phyloP scores from a whole-genome alignment of 2,329 filamentous ascomycete species.

The Fusarium sp. region DNA sequence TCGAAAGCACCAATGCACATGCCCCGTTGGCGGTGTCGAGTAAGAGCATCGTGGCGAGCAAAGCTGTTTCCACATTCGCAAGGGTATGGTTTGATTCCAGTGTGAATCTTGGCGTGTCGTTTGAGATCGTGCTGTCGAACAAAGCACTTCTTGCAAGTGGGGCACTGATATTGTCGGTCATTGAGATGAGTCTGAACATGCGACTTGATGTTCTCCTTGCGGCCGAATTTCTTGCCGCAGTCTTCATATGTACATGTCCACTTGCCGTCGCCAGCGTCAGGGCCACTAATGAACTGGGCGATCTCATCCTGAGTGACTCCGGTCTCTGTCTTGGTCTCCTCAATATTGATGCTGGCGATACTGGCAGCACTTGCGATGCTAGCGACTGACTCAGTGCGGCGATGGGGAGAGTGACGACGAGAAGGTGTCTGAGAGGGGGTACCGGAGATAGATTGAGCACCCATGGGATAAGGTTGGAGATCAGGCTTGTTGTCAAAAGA shows the following conservation, averaged over 20 bases:
- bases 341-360: constrained; percentile 72
- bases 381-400: constrained; percentile 70
- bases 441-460: constrained; percentile 34
- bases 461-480: constrained; percentile 48
- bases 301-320: constrained; percentile 91
- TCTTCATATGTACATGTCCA: constrained; percentile 82
- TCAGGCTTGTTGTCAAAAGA: constrained; percentile 59
- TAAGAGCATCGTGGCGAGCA: constrained; percentile 93
- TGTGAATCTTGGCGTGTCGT: constrained; percentile 97
- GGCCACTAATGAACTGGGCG: constrained; percentile 77
- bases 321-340: constrained; percentile 77
- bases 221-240: constrained; percentile 91
- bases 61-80: constrained; percentile 96
- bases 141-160: constrained; percentile 93
- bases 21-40: constrained; percentile 91
- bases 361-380: constrained; percentile 69
- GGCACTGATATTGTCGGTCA: constrained; percentile 94
- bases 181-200: constrained; percentile 98
- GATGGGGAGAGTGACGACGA: constrained; percentile 54
- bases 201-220: constrained; percentile 98
- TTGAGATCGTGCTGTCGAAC: constrained; percentile 97
- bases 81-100: constrained; percentile 92
- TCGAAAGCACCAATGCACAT: constrained; percentile 98
- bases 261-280: constrained; percentile 78
- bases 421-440: constrained; percentile 34